Conservation (phyloP, 345 rosid species). For the Lepidium sativum region DNA sequence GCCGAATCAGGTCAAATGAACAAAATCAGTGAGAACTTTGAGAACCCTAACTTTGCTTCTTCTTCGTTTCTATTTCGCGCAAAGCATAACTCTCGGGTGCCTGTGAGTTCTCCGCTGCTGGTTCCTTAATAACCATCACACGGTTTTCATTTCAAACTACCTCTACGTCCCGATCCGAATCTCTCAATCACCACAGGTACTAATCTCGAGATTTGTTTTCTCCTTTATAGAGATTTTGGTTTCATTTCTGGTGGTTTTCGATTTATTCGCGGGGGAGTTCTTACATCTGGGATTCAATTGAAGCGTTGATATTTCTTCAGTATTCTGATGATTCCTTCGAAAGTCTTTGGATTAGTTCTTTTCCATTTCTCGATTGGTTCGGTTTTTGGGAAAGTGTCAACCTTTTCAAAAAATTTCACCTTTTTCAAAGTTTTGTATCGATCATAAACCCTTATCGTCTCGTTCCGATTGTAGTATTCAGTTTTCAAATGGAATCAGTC, state of each 20-base stretch:
- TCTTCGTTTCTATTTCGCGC: not conserved
- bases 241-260: not conserved
- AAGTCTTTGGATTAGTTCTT: not conserved
- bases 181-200: slow-evolving; percentile 10
- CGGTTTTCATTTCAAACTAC: slow-evolving; percentile 3
- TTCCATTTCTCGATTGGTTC: not conserved
- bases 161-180: not conserved
- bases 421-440: not conserved
- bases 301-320: not conserved
- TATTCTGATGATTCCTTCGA: not conserved
- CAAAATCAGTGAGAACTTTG: not conserved
- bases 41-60: slow-evolving; percentile 11
- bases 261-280: not conserved
- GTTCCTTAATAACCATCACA: slow-evolving; percentile 10
- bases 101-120: slow-evolving; percentile 18
- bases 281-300: not conserved
- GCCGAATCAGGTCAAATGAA: not conserved
- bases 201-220: not conserved
- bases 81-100: slow-evolving; percentile 8
- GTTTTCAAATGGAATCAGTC: not conserved
- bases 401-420: not conserved
- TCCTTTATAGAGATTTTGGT: not conserved
- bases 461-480: not conserved
- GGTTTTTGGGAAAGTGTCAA: not conserved
- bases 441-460: not conserved